Percentiles rank a stretch among this genome's conserved stretches.
These are phyloP conservation scores for Tetrahymena malaccensis DNA, from an alignment of 73 alveolate genomes.

Conservation along the genomic window DNA sequence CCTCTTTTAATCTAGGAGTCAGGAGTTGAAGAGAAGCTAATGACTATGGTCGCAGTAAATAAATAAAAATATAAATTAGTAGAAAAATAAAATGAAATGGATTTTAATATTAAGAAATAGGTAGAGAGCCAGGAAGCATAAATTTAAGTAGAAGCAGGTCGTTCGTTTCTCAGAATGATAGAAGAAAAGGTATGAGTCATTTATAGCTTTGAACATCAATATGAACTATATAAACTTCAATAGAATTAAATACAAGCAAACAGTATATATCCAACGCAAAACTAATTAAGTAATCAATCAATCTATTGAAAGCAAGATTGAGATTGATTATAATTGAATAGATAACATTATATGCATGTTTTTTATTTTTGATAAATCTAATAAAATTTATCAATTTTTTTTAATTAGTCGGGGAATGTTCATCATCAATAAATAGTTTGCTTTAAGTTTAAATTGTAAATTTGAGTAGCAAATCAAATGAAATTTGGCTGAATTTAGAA, in stretches of 20 bases:
- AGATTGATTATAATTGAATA: not conserved
- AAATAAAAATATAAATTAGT: not conserved
- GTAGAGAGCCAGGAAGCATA: not conserved
- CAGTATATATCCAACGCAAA: too few relatives aligned
- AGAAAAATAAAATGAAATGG: not conserved
- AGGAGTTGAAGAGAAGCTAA: not conserved
- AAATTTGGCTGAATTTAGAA: not conserved
- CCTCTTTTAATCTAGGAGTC: not conserved
- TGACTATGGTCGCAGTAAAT: not conserved
- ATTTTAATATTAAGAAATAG: not conserved
- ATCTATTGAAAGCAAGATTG: not conserved
- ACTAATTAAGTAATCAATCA: too few relatives aligned
- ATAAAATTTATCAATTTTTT: not conserved
- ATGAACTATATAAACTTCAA: too few relatives aligned
- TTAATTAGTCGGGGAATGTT: not conserved
- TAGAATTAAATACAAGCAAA: too few relatives aligned
- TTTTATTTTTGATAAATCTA: not conserved
- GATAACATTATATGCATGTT: not conserved
- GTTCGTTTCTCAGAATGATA: not conserved
- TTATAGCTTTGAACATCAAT: too few relatives aligned
- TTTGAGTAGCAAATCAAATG: not conserved
- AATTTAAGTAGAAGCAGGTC: not conserved
- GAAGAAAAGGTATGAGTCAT: not conserved
- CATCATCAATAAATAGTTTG: not conserved
- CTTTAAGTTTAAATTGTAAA: not conserved